phyloP scores from a whole-genome alignment of 768 basidiomycete species.

The Kwoniella heveanensis region DNA sequence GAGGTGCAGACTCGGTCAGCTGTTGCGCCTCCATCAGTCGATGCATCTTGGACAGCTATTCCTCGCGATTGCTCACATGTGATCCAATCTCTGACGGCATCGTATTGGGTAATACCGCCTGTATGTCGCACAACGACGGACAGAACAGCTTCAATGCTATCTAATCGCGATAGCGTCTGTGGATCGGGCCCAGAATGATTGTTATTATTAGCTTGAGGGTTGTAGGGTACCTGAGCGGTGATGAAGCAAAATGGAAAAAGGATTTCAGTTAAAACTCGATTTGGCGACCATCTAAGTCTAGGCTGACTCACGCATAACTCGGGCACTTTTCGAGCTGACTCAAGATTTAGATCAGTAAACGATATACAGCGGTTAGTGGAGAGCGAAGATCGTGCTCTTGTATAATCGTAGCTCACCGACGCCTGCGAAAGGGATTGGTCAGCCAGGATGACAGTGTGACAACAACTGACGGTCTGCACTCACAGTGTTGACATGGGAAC shows the following conservation, averaged over 20 bases:
- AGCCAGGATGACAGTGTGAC: not conserved
- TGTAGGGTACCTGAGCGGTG: conserved; percentile 45
- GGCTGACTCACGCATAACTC: conserved; percentile 50
- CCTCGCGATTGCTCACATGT: conserved; percentile 33
- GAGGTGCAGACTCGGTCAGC: too few relatives aligned
- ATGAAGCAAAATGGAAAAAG: too few relatives aligned
- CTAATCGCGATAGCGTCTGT: conserved; percentile 32
- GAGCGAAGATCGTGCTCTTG: not conserved
- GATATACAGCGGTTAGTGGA: too few relatives aligned
- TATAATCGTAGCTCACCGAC: conserved; percentile 21
- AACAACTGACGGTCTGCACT: conserved; percentile 6
- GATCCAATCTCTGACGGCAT: conserved; percentile 47
- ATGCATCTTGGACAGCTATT: too few relatives aligned
- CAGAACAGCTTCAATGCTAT: conserved; percentile 38
- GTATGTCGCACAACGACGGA: conserved; percentile 42
- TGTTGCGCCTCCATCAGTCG: too few relatives aligned
- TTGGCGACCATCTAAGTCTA: not conserved
- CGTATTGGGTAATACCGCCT: conserved; percentile 36
- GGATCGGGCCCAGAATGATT: conserved; percentile 31
- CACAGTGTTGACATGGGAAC: conserved; percentile 55
- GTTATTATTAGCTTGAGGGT: conserved; percentile 36
- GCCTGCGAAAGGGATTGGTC: conserved; percentile 25
- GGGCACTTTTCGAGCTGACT: conserved; percentile 47
- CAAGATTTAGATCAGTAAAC: conserved; percentile 4
- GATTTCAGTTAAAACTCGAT: not conserved